Conservation (phyloP, 2,329 filamentous ascomycete species). For the Neopestalotiopsis rosae region DNA sequence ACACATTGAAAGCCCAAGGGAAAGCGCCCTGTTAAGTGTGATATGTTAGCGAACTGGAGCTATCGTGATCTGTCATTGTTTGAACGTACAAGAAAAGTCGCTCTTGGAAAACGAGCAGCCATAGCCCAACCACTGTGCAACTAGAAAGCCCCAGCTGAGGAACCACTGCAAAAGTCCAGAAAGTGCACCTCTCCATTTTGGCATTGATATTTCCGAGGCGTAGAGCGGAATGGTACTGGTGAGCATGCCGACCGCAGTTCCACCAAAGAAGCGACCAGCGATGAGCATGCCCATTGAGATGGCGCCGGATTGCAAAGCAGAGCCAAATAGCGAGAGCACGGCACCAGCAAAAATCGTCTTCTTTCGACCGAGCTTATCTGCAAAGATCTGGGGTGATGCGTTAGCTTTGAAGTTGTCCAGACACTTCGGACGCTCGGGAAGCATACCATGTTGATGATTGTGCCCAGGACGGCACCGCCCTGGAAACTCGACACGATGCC, state of each 20-base stretch:
- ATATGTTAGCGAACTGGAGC: not conserved
- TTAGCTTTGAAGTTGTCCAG: not conserved
- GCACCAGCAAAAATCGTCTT: slow-evolving; percentile 5
- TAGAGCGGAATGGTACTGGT: slow-evolving; percentile 10
- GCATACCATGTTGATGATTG: slow-evolving; percentile 14
- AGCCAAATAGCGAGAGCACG: not conserved
- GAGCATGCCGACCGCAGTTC: slow-evolving; percentile 1
- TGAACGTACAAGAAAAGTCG: slow-evolving; percentile 11
- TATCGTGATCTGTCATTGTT: not conserved
- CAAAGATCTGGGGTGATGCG: slow-evolving; percentile 1
- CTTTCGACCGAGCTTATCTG: slow-evolving; percentile 1
- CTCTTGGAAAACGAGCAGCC: slow-evolving; percentile 7
- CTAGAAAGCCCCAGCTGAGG: slow-evolving; percentile 13
- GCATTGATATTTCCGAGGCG: slow-evolving; percentile 8
- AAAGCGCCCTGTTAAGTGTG: not conserved
- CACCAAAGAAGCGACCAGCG: not conserved
- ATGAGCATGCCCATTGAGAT: slow-evolving; percentile 6
- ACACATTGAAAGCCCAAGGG: slow-evolving; percentile 3
- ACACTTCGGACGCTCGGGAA: not conserved
- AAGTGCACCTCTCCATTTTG: slow-evolving; percentile 1
- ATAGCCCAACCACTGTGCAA: slow-evolving; percentile 9
- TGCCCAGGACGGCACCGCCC: slow-evolving; percentile 10
- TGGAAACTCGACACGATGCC: slow-evolving; percentile 6
- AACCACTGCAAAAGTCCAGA: slow-evolving; percentile 11
- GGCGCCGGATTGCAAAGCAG: not conserved